phyloP scores from a whole-genome alignment of 305 asterid species.

The Rubia peregrina region DNA sequence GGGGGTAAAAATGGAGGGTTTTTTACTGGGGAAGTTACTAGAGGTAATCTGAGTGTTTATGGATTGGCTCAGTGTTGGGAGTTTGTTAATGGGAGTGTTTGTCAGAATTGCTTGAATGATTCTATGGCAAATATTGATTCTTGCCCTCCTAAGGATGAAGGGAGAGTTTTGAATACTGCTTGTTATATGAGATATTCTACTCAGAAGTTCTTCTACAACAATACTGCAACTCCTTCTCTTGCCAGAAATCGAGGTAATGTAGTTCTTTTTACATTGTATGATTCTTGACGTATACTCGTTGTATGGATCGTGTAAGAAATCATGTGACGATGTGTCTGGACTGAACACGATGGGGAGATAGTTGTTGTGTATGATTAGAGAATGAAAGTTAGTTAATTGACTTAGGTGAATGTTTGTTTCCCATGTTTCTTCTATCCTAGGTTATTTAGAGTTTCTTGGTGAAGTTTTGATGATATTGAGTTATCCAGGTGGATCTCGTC shows the following conservation, averaged over 20 bases:
- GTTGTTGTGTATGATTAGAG: background rate
- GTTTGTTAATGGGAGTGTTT: slow-evolving; percentile 36
- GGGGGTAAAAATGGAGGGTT: slow-evolving; percentile 45
- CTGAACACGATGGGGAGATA: background rate
- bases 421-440: background rate
- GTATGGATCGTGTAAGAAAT: background rate
- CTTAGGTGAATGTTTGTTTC: background rate
- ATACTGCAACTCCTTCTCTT: slow-evolving; percentile 31
- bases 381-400: background rate
- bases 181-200: slow-evolving; percentile 55
- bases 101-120: slow-evolving; percentile 35
- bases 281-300: background rate
- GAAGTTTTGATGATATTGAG: background rate
- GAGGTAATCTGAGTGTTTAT: slow-evolving; percentile 45
- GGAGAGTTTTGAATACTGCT: slow-evolving; percentile 53
- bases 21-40: slow-evolving; percentile 31
- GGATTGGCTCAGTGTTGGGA: slow-evolving; percentile 68
- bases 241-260: slow-evolving; percentile 32
- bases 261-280: background rate
- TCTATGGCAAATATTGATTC: slow-evolving; percentile 30
- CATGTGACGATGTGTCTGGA: background rate
- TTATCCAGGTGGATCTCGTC: slow-evolving; percentile 34
- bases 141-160: slow-evolving; percentile 44
- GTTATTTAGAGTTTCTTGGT: background rate
- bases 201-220: slow-evolving; percentile 43